Percentiles rank a stretch among this genome's conserved stretches.
Evolutionary conservation across 306 rosid genomes (phyloP).

Genomic region (Myrica gale): DNA sequence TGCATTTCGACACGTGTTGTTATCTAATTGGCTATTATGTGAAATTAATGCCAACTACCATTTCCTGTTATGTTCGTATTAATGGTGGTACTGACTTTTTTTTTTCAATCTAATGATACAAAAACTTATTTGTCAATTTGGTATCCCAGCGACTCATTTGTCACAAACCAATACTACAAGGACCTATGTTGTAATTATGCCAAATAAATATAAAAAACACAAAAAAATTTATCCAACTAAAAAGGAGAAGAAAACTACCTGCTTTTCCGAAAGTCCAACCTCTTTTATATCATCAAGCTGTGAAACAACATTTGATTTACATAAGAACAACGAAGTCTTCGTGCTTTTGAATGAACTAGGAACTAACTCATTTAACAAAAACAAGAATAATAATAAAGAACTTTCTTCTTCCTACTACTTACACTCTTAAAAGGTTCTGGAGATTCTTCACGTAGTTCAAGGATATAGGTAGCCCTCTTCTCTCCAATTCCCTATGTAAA

Average conservation of each 20-base stretch:
- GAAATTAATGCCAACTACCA: no score
- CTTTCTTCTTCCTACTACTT: constrained; percentile 19
- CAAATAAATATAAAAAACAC: background rate
- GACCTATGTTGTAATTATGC: no score
- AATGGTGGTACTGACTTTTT: no score
- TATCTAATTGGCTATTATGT: no score
- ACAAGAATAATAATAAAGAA: background rate
- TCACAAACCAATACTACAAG: no score
- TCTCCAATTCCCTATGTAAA: constrained; percentile 79
- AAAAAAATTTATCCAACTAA: background rate
- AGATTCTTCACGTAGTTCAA: constrained; percentile 70
- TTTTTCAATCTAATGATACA: no score
- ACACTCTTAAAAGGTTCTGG: constrained; percentile 79
- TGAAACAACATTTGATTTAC: constrained; percentile 15
- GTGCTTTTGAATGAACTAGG: background rate
- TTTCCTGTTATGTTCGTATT: no score
- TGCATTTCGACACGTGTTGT: no score
- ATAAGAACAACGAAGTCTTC: constrained; percentile 5
- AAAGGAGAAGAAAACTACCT: constrained; percentile 43
- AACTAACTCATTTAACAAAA: background rate
- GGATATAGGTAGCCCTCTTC: constrained; percentile 70
- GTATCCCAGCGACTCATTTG: no score
- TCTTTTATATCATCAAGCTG: constrained; percentile 83
- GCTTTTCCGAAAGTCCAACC: constrained; percentile 80
- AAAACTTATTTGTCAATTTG: no score